phyloP scores from a whole-genome alignment of 2,329 filamentous ascomycete genomes.

The Alternaria consortialis region DNA sequence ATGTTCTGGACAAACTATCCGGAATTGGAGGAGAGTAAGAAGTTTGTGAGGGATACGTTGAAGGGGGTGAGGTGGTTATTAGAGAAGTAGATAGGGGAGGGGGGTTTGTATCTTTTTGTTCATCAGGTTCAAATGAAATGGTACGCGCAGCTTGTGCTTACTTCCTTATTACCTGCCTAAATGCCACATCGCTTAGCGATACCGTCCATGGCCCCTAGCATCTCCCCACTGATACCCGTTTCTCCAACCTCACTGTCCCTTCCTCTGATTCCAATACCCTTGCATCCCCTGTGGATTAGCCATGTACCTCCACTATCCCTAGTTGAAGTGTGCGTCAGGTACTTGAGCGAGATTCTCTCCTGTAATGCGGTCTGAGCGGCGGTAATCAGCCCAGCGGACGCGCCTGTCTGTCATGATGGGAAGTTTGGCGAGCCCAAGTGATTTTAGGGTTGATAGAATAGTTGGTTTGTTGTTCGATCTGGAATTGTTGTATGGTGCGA shows the following conservation, averaged over 20 bases:
- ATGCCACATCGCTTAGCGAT: background rate
- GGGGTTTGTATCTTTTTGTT: background rate
- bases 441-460: background rate
- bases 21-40: conserved; percentile 31
- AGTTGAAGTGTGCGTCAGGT: background rate
- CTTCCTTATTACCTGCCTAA: background rate
- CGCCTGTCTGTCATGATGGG: background rate
- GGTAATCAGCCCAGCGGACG: background rate
- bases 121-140: background rate
- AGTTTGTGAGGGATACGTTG: conserved; percentile 41
- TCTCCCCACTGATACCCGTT: background rate
- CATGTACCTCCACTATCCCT: background rate
- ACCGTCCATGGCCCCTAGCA: background rate
- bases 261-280: background rate
- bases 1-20: conserved; percentile 54
- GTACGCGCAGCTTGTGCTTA: background rate
- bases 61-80: conserved; percentile 43
- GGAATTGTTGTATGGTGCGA: background rate
- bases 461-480: background rate
- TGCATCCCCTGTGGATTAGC: background rate
- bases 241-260: background rate
- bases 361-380: background rate
- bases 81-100: conserved; percentile 13
- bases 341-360: background rate
- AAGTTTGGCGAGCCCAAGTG: background rate